Evolutionary conservation across 495 filamentous ascomycete genomes (phyloP).

Genomic region (Penicillium cinerascens): DNA sequence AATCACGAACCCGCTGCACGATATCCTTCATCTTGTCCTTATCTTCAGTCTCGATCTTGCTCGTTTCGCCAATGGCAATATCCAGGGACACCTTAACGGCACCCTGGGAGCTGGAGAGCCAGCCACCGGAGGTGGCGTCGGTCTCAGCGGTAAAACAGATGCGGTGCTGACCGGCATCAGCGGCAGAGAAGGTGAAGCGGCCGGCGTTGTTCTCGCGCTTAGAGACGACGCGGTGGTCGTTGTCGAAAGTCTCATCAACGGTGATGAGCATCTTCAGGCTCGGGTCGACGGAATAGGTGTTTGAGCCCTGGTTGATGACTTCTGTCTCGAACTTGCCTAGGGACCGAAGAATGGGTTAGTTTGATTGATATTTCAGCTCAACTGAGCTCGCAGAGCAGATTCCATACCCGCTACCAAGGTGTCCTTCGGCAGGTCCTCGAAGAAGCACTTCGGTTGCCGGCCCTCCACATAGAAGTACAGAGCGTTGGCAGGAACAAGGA

Average conservation of each 20-base stretch:
- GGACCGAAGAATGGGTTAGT: background rate
- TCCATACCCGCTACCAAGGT: conserved; percentile 83
- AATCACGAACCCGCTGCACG: conserved; percentile 80
- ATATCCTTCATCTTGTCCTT: conserved; percentile 93
- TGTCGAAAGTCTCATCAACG: conserved; percentile 96
- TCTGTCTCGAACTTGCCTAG: conserved; percentile 82
- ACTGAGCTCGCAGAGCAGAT: background rate
- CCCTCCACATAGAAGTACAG: conserved; percentile 97
- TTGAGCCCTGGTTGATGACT: conserved; percentile 63
- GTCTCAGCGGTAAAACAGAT: conserved; percentile 88
- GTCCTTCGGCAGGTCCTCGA: conserved; percentile 96
- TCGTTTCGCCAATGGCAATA: conserved; percentile 92
- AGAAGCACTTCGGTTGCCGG: conserved; percentile 73
- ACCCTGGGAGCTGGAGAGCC: conserved; percentile 67
- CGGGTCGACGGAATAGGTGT: conserved; percentile 63
- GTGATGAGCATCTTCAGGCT: conserved; percentile 81
- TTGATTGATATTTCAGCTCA: background rate
- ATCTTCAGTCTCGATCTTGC: conserved; percentile 88
- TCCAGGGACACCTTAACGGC: conserved; percentile 83
- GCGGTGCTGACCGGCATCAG: conserved; percentile 88
- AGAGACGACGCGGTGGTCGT: conserved; percentile 91
- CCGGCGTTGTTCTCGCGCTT: conserved; percentile 73
- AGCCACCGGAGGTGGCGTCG: conserved; percentile 55
- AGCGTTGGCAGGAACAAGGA: conserved; percentile 63
- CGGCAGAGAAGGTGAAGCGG: conserved; percentile 93